These are phyloP conservation scores for Phytophthora ohioensis DNA, from an alignment of 352 stramenopile species.

Conservation along the genomic window DNA sequence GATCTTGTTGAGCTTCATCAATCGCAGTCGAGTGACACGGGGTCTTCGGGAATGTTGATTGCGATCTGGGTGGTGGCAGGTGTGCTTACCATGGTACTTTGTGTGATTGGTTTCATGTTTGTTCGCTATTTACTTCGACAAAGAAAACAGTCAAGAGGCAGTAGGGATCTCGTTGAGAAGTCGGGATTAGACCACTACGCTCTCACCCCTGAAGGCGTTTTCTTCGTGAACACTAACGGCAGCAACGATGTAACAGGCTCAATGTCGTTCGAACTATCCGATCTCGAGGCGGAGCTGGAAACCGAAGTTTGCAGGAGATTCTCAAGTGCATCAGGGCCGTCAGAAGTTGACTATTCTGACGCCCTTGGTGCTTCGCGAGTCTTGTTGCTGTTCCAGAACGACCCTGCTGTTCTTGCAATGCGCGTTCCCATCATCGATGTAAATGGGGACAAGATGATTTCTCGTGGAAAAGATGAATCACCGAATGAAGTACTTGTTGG, in stretches of 20 bases:
- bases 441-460: conserved; percentile 46
- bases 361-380: conserved; percentile 54
- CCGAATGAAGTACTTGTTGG: conserved; percentile 56
- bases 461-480: conserved; percentile 38
- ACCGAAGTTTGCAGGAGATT: conserved; percentile 20
- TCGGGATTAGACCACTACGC: conserved; percentile 22
- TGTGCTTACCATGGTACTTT: conserved; percentile 30
- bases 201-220: conserved; percentile 20
- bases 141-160: conserved; percentile 2
- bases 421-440: conserved; percentile 68
- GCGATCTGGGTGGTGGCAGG: conserved; percentile 37
- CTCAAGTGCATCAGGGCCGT: conserved; percentile 13
- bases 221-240: conserved; percentile 23
- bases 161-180: conserved; percentile 24
- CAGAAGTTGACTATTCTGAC: conserved; percentile 52
- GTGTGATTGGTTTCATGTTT: conserved; percentile 22
- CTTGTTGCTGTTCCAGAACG: conserved; percentile 59
- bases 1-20: conserved; percentile 20
- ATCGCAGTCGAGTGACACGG: conserved; percentile 2
- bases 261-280: conserved; percentile 25
- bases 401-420: conserved; percentile 52
- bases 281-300: conserved; percentile 34
- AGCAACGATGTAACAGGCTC: conserved; percentile 27
- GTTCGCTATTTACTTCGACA: conserved; percentile 24
- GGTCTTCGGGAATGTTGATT: conserved; percentile 24